These are phyloP conservation scores for Lachnellula cervina DNA, from an alignment of 2,329 filamentous ascomycete species.

Conservation along the genomic window DNA sequence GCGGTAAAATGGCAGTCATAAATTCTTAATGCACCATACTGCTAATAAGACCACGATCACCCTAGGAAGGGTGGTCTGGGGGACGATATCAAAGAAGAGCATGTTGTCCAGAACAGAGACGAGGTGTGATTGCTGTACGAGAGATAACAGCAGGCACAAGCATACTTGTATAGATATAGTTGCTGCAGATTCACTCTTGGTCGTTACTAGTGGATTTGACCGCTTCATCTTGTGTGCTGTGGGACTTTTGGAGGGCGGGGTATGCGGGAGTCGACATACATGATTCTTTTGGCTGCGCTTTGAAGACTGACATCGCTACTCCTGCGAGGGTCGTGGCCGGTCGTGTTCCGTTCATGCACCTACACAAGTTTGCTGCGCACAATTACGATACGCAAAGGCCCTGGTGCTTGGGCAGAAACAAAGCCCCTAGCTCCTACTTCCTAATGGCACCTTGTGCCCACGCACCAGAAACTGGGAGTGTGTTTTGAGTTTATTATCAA, in stretches of 20 bases:
- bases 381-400: too few species aligned
- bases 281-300: neutral
- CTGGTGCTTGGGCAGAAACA: too few species aligned
- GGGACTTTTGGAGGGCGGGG: neutral
- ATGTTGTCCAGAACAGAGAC: neutral
- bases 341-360: neutral
- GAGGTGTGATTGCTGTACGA: neutral
- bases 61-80: neutral
- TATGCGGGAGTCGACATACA: neutral
- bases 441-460: too few species aligned
- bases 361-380: neutral
- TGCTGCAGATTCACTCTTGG: neutral
- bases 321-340: neutral
- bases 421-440: too few species aligned
- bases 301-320: neutral
- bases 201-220: neutral
- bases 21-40: neutral
- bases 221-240: neutral
- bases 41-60: neutral
- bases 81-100: neutral
- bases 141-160: neutral
- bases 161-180: neutral
- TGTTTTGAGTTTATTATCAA: too few species aligned
- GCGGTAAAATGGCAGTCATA: constrained; percentile 20
- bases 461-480: too few species aligned